phyloP scores from a whole-genome alignment of 1,284 basidiomycete genomes.

The Melanopsichium pennsylvanicum region DNA sequence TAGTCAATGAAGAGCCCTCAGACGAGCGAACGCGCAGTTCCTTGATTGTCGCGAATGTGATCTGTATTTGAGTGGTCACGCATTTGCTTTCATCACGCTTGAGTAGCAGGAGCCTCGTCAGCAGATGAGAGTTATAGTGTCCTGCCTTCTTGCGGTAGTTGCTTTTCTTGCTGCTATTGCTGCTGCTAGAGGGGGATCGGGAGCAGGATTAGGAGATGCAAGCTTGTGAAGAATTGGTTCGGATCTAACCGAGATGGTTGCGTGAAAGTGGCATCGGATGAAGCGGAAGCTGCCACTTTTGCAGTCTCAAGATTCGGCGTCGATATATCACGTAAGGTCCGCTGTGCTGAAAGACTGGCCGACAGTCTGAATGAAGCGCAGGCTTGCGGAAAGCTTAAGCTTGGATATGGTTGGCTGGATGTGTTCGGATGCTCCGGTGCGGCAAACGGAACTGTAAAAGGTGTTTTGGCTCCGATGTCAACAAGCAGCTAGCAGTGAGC shows the following conservation, averaged over 20 bases:
- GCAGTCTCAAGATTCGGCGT: neutral
- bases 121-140: neutral
- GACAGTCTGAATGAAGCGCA: neutral
- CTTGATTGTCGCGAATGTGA: neutral
- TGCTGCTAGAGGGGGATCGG: neutral
- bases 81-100: neutral
- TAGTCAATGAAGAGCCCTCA: too few relatives aligned
- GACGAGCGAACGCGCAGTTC: too few relatives aligned
- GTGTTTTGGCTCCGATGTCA: too few relatives aligned
- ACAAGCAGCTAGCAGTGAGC: too few relatives aligned
- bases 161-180: neutral
- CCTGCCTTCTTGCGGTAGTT: neutral
- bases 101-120: neutral
- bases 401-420: too few relatives aligned
- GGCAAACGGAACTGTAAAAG: too few relatives aligned
- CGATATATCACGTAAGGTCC: neutral
- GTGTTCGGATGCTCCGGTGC: too few relatives aligned
- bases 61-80: conserved; percentile 15
- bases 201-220: neutral
- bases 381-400: neutral
- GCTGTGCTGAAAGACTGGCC: neutral
- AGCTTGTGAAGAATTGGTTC: conserved; percentile 1
- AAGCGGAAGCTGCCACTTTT: conserved; percentile 5
- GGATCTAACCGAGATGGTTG: conserved; percentile 5
- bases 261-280: conserved; percentile 4